A percentile compares a stretch with the other conserved stretches of the same genome.
These are phyloP conservation scores for Cercospora sesami DNA, from an alignment of 2,329 filamentous ascomycete species.

Conservation along the genomic window DNA sequence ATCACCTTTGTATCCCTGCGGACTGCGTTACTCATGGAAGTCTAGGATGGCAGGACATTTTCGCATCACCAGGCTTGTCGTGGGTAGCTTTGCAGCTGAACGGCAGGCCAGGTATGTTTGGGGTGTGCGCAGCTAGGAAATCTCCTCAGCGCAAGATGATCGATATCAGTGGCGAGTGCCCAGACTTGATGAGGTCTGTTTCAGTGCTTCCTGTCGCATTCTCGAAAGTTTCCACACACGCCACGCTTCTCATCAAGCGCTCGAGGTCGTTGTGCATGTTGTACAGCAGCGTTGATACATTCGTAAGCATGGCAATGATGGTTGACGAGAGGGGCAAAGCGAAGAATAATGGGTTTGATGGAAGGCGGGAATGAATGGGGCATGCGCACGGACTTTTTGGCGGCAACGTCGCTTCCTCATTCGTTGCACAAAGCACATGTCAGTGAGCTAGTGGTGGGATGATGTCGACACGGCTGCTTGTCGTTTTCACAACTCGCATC, in stretches of 20 bases:
- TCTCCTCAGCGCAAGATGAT: not conserved
- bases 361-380: not conserved
- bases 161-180: not conserved
- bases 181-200: not conserved
- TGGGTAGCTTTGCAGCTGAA: not conserved
- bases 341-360: not conserved
- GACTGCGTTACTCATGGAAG: not conserved
- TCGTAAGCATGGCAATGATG: not conserved
- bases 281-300: not conserved
- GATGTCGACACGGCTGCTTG: not conserved
- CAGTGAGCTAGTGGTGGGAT: conserved; percentile 1
- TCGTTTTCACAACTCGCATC: not conserved
- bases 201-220: not conserved
- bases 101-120: not conserved
- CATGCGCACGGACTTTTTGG: not conserved
- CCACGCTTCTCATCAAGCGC: not conserved
- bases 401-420: not conserved
- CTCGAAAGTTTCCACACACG: not conserved
- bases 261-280: not conserved
- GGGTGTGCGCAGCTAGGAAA: not conserved
- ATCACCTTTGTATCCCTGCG: not conserved
- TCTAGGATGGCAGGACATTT: not conserved
- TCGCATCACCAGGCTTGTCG: not conserved
- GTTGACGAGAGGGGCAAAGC: not conserved
- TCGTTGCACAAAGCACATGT: conserved; percentile 3